These are phyloP conservation scores for Calendula officinalis DNA, from an alignment of 129 eudicot species.

Conservation along the genomic window DNA sequence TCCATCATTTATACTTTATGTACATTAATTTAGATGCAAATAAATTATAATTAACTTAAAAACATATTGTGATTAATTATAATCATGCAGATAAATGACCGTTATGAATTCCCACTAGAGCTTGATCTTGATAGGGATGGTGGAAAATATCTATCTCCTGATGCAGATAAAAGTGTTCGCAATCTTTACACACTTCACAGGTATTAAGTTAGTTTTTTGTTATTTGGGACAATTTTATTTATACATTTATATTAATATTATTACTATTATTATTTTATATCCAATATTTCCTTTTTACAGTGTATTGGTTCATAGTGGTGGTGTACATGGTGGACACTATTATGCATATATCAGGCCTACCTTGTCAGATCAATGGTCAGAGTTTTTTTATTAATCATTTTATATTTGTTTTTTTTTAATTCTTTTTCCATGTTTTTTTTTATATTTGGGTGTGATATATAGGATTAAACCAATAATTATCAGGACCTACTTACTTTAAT, in stretches of 20 bases:
- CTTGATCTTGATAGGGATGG: slow-evolving; percentile 93
- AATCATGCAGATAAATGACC: slow-evolving; percentile 75
- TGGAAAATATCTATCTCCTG: slow-evolving; percentile 94
- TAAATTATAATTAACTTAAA: not conserved
- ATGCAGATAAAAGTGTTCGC: slow-evolving; percentile 91
- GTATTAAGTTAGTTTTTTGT: slow-evolving; percentile 31
- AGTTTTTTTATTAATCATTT: not conserved
- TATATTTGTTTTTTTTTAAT: not conserved
- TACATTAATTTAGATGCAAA: not conserved
- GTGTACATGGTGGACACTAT: slow-evolving; percentile 98
- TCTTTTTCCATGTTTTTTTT: not conserved
- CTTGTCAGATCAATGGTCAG: slow-evolving; percentile 84
- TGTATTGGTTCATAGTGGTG: slow-evolving; percentile 98
- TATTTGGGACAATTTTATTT: not conserved
- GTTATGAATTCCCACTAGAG: slow-evolving; percentile 89
- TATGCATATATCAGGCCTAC: slow-evolving; percentile 94
- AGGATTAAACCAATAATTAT: no score
- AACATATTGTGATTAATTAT: slow-evolving; percentile 1
- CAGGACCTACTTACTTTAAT: no score
- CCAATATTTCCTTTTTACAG: slow-evolving; percentile 32
- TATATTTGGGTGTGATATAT: no score
- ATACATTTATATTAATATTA: not conserved
- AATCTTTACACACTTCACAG: slow-evolving; percentile 95
- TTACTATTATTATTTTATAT: no score
- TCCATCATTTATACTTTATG: not conserved